These are phyloP conservation scores for Penicillium paxilli DNA, from an alignment of 495 filamentous ascomycete species.

Conservation along the genomic window DNA sequence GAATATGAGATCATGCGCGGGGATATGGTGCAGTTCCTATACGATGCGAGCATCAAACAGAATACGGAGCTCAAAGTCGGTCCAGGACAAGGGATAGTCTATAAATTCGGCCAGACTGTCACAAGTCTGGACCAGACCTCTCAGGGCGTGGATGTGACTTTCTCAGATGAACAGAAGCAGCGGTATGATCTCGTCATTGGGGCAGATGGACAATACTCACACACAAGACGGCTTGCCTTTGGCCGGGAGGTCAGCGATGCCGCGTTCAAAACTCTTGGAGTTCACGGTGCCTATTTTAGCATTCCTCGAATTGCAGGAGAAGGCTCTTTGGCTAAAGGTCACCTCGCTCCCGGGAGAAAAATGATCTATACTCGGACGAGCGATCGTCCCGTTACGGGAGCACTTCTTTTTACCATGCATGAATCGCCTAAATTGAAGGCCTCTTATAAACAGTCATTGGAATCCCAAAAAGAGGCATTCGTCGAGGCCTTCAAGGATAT, in stretches of 20 bases:
- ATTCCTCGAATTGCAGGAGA: constrained; percentile 33
- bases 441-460: background rate
- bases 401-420: constrained; percentile 2
- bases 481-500: constrained; percentile 39
- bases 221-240: constrained; percentile 34
- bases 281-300: constrained; percentile 40
- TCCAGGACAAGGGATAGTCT: background rate
- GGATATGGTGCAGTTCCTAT: constrained; percentile 36
- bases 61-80: background rate
- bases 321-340: constrained; percentile 32
- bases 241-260: constrained; percentile 11
- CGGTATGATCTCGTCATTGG: constrained; percentile 51
- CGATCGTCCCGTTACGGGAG: background rate
- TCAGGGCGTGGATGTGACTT: constrained; percentile 29
- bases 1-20: constrained; percentile 51
- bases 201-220: constrained; percentile 49
- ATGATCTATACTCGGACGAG: constrained; percentile 3
- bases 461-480: constrained; percentile 39
- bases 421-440: background rate
- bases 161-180: constrained; percentile 32
- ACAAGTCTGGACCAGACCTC: constrained; percentile 12
- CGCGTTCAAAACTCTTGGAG: constrained; percentile 23
- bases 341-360: constrained; percentile 21
- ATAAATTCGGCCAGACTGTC: constrained; percentile 32
- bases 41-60: constrained; percentile 26